Evolutionary conservation across 306 rosid species (phyloP), one percentile per base, ranked within the genome.

Genomic region (Fagus sylvatica): DNA sequence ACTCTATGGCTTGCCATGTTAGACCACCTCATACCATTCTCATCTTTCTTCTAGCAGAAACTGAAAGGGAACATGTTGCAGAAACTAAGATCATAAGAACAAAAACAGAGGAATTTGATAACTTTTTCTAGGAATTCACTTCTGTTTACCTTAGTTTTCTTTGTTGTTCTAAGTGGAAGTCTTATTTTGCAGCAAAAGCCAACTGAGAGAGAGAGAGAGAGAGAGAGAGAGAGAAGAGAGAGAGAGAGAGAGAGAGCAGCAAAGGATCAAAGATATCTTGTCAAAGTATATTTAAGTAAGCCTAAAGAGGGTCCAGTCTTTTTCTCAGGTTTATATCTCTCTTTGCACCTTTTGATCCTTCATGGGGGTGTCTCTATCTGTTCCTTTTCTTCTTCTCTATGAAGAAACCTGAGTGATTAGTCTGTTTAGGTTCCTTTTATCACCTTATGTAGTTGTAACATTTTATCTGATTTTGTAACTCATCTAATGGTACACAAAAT

Each of bases 1-100:
- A 91, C 70, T 85, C 97, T 84, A 66, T 89, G 89, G 70, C 88
- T 89, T 80, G 89, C 96, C 99, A 93, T 95, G 91, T 88, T 88
- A 68, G 75, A 48, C 74, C 80, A 49, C 36, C 69, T 88, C 74
- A 91, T 77, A 85, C 70, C 77, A 78, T 87, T 85, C 73, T 80
- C 86, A 80, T 82, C 73, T 81, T 79, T 76, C 78, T 73, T 86
- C 80, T 54, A 78, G 73, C 81, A 70, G 73, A 80, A 86, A 79
- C 83, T 83, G 78, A 79, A 81, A 84, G 59, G 34, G 62, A 67
- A 77, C 80, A 79, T 71, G 61, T 54, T 28, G 62, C 39, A 30
- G 79, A 79, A 68, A 74, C 67, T 49, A 49, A 82, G 33, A 75
- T 79, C 69, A 81, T 59, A 74, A 79, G 57, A 71, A 43, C 39